Conservation (phyloP, 1,284 basidiomycete genomes). For the Puccinia coronata region DNA sequence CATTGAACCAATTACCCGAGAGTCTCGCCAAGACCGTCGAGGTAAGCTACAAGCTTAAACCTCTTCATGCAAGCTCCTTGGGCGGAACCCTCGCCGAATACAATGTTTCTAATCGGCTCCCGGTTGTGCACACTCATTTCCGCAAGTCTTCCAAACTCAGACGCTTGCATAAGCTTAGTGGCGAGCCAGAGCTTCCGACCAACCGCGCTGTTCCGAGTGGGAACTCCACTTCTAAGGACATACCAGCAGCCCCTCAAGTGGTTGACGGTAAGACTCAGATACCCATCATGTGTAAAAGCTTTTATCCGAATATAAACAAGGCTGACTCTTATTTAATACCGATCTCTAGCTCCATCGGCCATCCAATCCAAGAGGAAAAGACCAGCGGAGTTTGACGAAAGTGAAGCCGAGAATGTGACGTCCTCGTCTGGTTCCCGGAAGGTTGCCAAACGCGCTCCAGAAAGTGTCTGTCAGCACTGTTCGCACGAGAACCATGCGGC, state of each 20-base stretch:
- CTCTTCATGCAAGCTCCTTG: slow-evolving; percentile 11
- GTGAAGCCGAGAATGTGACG: slow-evolving; percentile 4
- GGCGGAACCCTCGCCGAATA: slow-evolving; percentile 22
- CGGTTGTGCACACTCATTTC: slow-evolving; percentile 11
- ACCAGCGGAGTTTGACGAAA: slow-evolving; percentile 19
- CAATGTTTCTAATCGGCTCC: slow-evolving; percentile 31
- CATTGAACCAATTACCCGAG: slow-evolving; percentile 37
- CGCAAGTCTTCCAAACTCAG: slow-evolving; percentile 23
- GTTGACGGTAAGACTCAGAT: slow-evolving; percentile 9
- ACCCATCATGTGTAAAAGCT: neutral
- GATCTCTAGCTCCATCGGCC: neutral
- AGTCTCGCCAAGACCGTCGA: slow-evolving; percentile 14
- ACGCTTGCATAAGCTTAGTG: slow-evolving; percentile 1
- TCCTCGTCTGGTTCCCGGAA: neutral
- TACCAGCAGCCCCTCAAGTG: neutral
- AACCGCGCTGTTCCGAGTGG: neutral
- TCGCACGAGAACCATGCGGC: neutral
- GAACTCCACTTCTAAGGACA: neutral
- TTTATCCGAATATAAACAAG: neutral
- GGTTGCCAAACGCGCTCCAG: neutral
- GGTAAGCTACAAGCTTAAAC: slow-evolving; percentile 36
- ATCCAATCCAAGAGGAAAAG: slow-evolving; percentile 14
- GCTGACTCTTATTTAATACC: neutral
- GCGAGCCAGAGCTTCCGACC: neutral
- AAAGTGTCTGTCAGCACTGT: slow-evolving; percentile 6